These are phyloP conservation scores for Priceomyces castillae DNA, from an alignment of 805 yeast species.

Conservation along the genomic window DNA sequence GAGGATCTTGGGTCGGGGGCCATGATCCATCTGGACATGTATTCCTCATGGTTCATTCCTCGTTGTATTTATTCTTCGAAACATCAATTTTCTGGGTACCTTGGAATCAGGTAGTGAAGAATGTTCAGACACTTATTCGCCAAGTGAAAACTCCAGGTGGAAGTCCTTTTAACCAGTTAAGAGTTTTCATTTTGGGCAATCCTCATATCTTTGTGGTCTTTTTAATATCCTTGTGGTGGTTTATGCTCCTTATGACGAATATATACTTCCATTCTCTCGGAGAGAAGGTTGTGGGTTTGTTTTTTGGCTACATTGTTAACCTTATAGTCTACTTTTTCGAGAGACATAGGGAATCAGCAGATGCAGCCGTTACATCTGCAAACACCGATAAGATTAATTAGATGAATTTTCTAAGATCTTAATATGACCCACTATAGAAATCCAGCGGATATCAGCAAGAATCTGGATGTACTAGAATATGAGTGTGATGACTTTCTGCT, in stretches of 20 bases:
- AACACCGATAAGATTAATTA: background rate
- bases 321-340: conserved; percentile 39
- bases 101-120: conserved; percentile 16
- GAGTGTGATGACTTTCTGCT: too few species aligned
- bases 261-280: conserved; percentile 77
- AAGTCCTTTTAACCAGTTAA: background rate
- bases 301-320: conserved; percentile 57
- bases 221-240: conserved; percentile 61
- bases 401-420: too few species aligned
- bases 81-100: conserved; percentile 38
- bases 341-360: conserved; percentile 15
- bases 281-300: conserved; percentile 72
- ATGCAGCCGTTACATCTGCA: background rate
- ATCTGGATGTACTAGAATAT: too few species aligned
- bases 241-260: conserved; percentile 83
- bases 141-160: conserved; percentile 1
- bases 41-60: conserved; percentile 67
- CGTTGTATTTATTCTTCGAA: conserved; percentile 67
- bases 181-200: conserved; percentile 10
- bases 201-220: conserved; percentile 27
- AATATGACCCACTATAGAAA: too few species aligned
- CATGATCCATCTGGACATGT: conserved; percentile 97
- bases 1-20: conserved; percentile 74
- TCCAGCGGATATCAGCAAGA: too few species aligned
- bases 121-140: background rate